Evolutionary conservation across 495 filamentous ascomycete genomes (phyloP), one percentile per base, ranked within the genome.

Genomic region (Lasiosphaeris hirsuta): DNA sequence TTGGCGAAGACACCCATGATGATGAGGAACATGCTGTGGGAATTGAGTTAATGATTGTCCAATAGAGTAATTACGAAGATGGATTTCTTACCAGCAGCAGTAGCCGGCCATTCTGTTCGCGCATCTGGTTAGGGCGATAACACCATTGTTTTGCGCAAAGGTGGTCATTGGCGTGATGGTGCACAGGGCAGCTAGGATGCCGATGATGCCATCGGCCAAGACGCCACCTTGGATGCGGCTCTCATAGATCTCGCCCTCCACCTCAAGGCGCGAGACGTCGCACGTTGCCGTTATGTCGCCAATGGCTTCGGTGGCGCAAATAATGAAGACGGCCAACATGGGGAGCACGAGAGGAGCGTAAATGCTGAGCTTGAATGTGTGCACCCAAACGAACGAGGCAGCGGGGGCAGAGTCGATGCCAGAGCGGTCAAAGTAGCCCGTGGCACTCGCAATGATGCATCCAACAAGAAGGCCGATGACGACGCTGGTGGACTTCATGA

Each of bases 1-100:
- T 96, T 96, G 55, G 90, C 85, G 72, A 96, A 95, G 60, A 96
- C 77, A 41, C 92, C 92, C 87, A 92, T 91, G 67, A 96, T 68
- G 51, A 96, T 72, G 15, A 96, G 78, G 78, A 95, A 96, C 63
- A 91, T 75, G 75, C 89, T 89, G 66, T 4, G 13, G 15, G 30
- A 9, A 5, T 5, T 10, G 35, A 15, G 35, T n/a, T 7, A 47
- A 19, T 46, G 13, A 35, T 10, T 17, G 18, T 7, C 14, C 23
- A 14, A 14, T 10, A 37, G 44, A 50, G 38, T 39, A 43, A 47
- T n/a, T n/a, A n/a, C n/a, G 49, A 19, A 44, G 46, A 49, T 19
- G 17, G 23, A 49, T 34, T 23, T 57, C 66, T 10, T 63, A 77
- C 74, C 79, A 85, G 63, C 76, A 81, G 60, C 74, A 79, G 59